Evolutionary conservation across 2,329 filamentous ascomycete species (phyloP).

Genomic region (Geosmithia flava): DNA sequence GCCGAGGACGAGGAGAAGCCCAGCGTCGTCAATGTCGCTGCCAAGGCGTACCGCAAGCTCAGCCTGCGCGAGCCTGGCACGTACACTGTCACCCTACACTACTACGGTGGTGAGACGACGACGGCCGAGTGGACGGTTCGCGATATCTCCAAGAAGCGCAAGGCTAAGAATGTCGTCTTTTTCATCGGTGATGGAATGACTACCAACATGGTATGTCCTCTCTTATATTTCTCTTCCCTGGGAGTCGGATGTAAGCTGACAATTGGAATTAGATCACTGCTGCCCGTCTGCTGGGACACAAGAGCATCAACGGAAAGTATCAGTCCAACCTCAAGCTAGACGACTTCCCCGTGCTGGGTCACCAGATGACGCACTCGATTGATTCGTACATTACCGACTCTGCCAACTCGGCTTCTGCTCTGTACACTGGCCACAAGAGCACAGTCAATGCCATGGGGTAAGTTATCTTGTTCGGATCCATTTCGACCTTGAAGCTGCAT

Average conservation of each 20-base stretch:
- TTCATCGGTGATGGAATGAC: conserved; percentile 71
- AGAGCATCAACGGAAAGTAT: conserved; percentile 76
- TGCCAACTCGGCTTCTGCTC: conserved; percentile 70
- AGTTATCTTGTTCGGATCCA: conserved; percentile 13
- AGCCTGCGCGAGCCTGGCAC: conserved; percentile 68
- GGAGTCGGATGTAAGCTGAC: background rate
- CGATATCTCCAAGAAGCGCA: conserved; percentile 54
- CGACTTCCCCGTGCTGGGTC: conserved; percentile 73
- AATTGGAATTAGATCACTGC: conserved; percentile 47
- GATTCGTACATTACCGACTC: conserved; percentile 80
- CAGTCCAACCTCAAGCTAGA: conserved; percentile 65
- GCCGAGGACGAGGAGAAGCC: conserved; percentile 58
- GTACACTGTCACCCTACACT: conserved; percentile 64
- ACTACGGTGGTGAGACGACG: conserved; percentile 62
- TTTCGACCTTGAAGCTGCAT: too few relatives aligned
- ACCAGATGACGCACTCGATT: conserved; percentile 82
- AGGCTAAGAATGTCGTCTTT: conserved; percentile 74
- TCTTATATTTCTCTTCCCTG: background rate
- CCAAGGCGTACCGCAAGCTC: conserved; percentile 66
- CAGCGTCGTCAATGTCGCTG: conserved; percentile 66
- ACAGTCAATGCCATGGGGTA: conserved; percentile 66
- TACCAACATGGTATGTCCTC: conserved; percentile 49
- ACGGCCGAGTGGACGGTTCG: conserved; percentile 68
- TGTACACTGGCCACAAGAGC: conserved; percentile 76
- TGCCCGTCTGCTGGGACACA: conserved; percentile 69